phyloP scores from a whole-genome alignment of 2,329 filamentous ascomycete species.

The Penicillium capsulatum region DNA sequence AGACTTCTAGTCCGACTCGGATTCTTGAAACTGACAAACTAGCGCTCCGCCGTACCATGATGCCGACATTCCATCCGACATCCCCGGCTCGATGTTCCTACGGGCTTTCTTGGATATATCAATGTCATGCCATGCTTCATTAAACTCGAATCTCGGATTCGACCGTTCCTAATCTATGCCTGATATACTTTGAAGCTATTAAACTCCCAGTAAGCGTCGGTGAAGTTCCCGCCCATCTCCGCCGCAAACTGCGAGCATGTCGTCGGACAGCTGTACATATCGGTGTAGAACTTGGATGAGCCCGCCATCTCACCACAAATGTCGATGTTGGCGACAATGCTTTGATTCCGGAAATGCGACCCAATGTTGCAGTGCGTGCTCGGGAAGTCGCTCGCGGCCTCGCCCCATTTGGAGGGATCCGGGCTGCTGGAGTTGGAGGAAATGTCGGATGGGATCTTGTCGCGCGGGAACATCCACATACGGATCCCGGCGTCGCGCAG shows the following conservation, averaged over 20 bases:
- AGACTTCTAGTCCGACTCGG: no score
- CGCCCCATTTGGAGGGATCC: slow-evolving; percentile 61
- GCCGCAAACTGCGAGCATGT: slow-evolving; percentile 57
- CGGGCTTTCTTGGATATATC: no score
- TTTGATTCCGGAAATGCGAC: slow-evolving; percentile 60
- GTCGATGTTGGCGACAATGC: slow-evolving; percentile 63
- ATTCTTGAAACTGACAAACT: no score
- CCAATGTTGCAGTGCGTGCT: slow-evolving; percentile 58
- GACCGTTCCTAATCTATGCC: neutral
- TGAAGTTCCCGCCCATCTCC: slow-evolving; percentile 54
- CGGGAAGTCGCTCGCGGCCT: slow-evolving; percentile 61
- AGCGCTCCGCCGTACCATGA: no score
- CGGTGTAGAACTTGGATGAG: slow-evolving; percentile 27
- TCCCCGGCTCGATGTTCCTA: no score
- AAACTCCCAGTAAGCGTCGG: slow-evolving; percentile 63
- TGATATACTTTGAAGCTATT: slow-evolving; percentile 57
- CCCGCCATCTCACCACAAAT: slow-evolving; percentile 56
- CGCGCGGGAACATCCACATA: slow-evolving; percentile 57
- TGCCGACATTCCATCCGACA: no score
- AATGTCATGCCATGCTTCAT: no score
- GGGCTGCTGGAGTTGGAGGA: slow-evolving; percentile 45
- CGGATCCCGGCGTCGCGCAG: slow-evolving; percentile 60
- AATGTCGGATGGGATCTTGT: slow-evolving; percentile 53
- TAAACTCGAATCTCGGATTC: no score
- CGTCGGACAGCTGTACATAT: slow-evolving; percentile 42